A percentile compares a stretch with the other conserved stretches of the same genome.
Conservation (phyloP, 2,329 filamentous ascomycete genomes). For the Fusarium incarnatum region DNA sequence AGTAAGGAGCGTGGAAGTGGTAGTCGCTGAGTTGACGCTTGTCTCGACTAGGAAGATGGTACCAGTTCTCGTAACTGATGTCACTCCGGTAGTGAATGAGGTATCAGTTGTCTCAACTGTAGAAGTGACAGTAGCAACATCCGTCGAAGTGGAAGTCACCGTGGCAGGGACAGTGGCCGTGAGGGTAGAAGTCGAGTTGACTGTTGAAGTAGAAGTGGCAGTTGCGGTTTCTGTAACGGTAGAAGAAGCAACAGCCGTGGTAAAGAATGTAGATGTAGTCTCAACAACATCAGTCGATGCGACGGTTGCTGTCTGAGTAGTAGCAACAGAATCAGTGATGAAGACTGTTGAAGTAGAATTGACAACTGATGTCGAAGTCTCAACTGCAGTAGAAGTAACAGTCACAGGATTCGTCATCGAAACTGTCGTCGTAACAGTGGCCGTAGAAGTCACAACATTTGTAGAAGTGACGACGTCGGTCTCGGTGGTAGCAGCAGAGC, state of each 20-base stretch:
- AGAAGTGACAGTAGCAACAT: neutral
- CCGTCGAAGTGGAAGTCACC: neutral
- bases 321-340: neutral
- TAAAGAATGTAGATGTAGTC: neutral
- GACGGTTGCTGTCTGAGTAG: neutral
- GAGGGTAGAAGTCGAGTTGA: neutral
- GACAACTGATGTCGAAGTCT: neutral
- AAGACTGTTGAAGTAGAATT: neutral
- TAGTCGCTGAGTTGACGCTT: neutral
- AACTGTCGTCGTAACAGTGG: neutral
- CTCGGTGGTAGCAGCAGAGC: neutral
- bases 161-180: neutral
- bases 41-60: neutral
- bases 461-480: neutral
- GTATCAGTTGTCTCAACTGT: neutral
- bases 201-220: neutral
- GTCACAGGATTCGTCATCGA: neutral
- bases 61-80: neutral
- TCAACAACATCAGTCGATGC: neutral
- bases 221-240: neutral
- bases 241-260: neutral
- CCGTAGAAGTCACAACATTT: neutral
- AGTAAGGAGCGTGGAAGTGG: neutral
- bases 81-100: neutral
- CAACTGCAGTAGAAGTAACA: neutral